These are phyloP conservation scores for Ophiostoma populinum DNA, from an alignment of 2,329 filamentous ascomycete genomes.

Conservation along the genomic window DNA sequence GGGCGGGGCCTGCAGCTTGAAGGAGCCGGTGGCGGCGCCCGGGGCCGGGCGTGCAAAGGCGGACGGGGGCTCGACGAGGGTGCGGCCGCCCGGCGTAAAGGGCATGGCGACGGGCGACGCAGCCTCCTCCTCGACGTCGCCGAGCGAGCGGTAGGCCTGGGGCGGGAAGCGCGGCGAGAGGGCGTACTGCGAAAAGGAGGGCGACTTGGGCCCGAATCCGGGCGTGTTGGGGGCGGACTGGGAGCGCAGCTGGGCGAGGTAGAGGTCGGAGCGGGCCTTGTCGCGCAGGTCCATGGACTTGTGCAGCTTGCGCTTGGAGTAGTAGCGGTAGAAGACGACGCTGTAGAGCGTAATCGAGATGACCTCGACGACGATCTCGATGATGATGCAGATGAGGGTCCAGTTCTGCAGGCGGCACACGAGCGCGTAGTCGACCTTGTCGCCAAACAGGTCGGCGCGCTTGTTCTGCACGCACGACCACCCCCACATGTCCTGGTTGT, in stretches of 20 bases:
- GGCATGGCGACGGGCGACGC: conserved; percentile 18
- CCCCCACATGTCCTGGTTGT: conserved; percentile 86
- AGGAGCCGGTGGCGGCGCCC: conserved; percentile 26
- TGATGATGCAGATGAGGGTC: conserved; percentile 90
- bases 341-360: conserved; percentile 87
- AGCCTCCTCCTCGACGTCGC: conserved; percentile 20
- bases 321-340: conserved; percentile 93
- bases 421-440: conserved; percentile 75
- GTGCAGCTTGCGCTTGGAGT: conserved; percentile 83
- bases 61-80: conserved; percentile 45
- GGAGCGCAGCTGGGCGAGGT: conserved; percentile 66
- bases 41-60: conserved; percentile 33
- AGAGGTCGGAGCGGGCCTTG: conserved; percentile 83
- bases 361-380: conserved; percentile 84
- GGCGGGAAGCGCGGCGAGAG: conserved; percentile 46
- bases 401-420: conserved; percentile 91
- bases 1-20: conserved; percentile 76
- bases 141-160: conserved; percentile 30
- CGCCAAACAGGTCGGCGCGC: conserved; percentile 55
- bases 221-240: conserved; percentile 94
- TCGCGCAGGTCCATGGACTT: conserved; percentile 96
- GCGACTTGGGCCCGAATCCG: conserved; percentile 60
- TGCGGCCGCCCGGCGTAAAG: conserved; percentile 34
- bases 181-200: conserved; percentile 33
- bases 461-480: conserved; percentile 93